Evolutionary conservation across 306 rosid species (phyloP), one percentile per base, ranked within the genome.

Genomic region (Fragaria vesca): DNA sequence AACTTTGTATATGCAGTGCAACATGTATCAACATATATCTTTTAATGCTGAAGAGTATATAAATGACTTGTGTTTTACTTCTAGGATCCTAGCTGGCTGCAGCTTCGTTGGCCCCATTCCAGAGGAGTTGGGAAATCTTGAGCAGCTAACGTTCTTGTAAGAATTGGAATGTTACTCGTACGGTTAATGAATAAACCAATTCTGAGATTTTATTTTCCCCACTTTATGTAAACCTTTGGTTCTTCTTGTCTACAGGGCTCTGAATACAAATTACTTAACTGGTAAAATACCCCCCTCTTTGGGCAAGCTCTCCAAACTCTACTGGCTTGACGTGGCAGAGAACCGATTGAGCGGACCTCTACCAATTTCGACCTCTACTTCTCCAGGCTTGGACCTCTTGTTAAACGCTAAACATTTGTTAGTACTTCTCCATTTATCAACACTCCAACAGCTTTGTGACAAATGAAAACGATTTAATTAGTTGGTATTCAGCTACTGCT

Each of bases 231-330:
- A 15, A 36, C 12, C n/a, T 50, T 34, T 54, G 46, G 16, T 72
- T 26, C 70, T 42, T 78, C 66, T 32, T 16, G 8, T 17, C 24
- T 81, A 55, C 92, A 92, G 98, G 91, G 97, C 97, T 76, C 82
- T 95, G 55, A 90, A 94, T 69, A 85, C 91, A 70, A 95, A 95
- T 85, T 88, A 91, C 77, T 87, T 95, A 70, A 83, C 91, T 28
- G 97, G 97, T 54, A 79, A 66, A 17, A 87, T 94, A 82, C 98
- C 98, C 51, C 72, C 92, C 57, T 83, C 98, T 72, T 77, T 94
- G 83, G 98, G 98, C 1, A 92, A 88, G 38, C 97, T 94, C 82
- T 88, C 98, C 84, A 88, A 94, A 45, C 84, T 94, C 58, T 90
- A 87, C 78, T 94, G 93, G 97, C 70, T 92, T 70, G 98, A 95